phyloP scores from a whole-genome alignment of 495 filamentous ascomycete species.

The Podospora tetraspora region DNA sequence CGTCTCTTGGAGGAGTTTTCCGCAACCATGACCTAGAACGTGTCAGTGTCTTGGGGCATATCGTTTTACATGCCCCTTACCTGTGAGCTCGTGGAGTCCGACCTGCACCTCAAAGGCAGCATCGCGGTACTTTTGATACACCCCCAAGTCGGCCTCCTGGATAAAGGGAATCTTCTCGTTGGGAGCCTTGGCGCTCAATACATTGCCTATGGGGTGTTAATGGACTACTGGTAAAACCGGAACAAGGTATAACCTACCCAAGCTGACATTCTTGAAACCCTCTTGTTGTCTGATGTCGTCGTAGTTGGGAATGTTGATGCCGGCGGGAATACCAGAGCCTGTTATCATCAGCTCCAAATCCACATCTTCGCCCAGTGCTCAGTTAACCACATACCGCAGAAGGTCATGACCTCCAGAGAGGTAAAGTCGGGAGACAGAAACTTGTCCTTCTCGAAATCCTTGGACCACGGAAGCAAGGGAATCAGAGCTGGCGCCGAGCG shows the following conservation, averaged over 20 bases:
- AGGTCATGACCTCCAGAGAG: slow-evolving; percentile 64
- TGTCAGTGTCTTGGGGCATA: background rate
- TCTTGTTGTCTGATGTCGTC: slow-evolving; percentile 88
- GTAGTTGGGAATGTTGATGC: slow-evolving; percentile 78
- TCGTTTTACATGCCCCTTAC: slow-evolving; percentile 23
- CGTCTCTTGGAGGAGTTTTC: slow-evolving; percentile 90
- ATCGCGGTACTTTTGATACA: slow-evolving; percentile 78
- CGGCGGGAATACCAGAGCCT: slow-evolving; percentile 76
- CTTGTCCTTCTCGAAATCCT: slow-evolving; percentile 89
- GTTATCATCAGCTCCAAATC: background rate
- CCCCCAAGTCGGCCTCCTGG: slow-evolving; percentile 58
- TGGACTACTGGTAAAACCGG: too few species aligned
- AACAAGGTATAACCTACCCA: slow-evolving; percentile 18
- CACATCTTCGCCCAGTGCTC: background rate
- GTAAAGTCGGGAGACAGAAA: slow-evolving; percentile 95
- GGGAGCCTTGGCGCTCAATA: slow-evolving; percentile 81
- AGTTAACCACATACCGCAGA: slow-evolving; percentile 28
- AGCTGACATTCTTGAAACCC: slow-evolving; percentile 93
- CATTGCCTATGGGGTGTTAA: slow-evolving; percentile 59
- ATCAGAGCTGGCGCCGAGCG: slow-evolving; percentile 75
- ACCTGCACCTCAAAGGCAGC: slow-evolving; percentile 92
- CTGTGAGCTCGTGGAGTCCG: slow-evolving; percentile 90
- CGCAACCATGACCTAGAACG: slow-evolving; percentile 67
- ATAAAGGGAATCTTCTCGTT: slow-evolving; percentile 91
- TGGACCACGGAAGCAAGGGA: slow-evolving; percentile 78